phyloP scores from a whole-genome alignment of 129 eudicot genomes.

The Saussurea involucrata region DNA sequence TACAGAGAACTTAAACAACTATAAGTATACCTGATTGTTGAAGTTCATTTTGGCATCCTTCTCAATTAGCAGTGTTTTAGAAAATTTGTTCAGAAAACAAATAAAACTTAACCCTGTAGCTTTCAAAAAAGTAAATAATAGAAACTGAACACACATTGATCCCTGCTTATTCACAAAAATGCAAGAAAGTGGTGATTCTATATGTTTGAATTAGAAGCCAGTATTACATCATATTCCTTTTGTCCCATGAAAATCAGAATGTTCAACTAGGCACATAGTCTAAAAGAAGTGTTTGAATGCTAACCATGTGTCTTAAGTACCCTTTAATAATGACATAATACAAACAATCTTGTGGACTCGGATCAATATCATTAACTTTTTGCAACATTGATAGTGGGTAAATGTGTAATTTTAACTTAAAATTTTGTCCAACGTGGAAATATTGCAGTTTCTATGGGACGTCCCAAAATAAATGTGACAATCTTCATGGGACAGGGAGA shows the following conservation, averaged over 20 bases:
- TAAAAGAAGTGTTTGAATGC: background rate
- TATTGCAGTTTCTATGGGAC: background rate
- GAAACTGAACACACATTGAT: background rate
- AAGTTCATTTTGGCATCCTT: constrained; percentile 7
- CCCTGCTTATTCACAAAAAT: background rate
- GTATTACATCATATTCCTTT: background rate
- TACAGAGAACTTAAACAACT: background rate
- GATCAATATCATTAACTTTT: background rate
- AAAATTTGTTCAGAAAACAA: background rate
- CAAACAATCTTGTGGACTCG: background rate
- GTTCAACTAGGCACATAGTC: background rate
- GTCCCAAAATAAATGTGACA: background rate
- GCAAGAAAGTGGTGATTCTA: background rate
- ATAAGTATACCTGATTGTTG: background rate
- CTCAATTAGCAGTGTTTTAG: background rate
- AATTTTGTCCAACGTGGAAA: background rate
- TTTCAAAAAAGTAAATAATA: background rate
- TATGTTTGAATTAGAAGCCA: background rate
- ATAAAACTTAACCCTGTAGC: background rate
- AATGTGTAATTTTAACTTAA: background rate
- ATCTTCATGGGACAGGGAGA: background rate
- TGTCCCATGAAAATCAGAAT: background rate
- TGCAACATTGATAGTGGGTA: background rate
- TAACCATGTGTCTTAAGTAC: background rate
- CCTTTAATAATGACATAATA: background rate